Percentiles rank a stretch among this genome's conserved stretches.
These are phyloP conservation scores for Coelastrella sp. DNA, from an alignment of 139 green algal genomes.

Conservation along the genomic window DNA sequence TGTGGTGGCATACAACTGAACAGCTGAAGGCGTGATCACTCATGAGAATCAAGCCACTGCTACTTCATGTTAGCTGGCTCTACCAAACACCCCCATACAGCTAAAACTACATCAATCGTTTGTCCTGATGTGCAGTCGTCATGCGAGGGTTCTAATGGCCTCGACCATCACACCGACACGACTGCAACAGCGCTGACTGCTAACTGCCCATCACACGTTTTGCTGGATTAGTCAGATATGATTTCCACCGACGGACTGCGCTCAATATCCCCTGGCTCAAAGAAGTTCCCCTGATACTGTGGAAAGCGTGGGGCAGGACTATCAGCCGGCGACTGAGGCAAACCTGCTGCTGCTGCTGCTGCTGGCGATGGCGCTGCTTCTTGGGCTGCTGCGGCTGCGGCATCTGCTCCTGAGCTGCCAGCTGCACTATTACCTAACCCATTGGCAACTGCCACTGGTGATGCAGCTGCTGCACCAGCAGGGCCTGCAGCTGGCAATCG, in stretches of 20 bases:
- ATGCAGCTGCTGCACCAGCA: background rate
- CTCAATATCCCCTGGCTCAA: background rate
- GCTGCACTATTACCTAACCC: background rate
- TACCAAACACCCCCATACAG: too few species aligned
- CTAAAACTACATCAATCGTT: too few species aligned
- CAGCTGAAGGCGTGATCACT: too few species aligned
- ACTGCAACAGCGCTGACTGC: too few species aligned
- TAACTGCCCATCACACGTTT: background rate
- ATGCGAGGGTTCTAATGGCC: too few species aligned
- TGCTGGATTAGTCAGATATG: background rate
- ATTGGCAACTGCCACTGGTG: background rate
- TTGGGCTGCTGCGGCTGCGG: background rate
- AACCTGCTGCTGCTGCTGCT: background rate
- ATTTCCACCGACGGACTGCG: background rate
- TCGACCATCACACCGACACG: too few species aligned
- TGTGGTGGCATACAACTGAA: too few species aligned
- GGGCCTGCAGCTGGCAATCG: background rate
- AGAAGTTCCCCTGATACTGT: background rate
- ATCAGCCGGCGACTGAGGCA: background rate
- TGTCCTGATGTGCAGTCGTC: too few species aligned
- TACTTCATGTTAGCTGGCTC: too few species aligned
- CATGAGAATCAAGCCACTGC: too few species aligned
- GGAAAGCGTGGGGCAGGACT: background rate
- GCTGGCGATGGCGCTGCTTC: background rate
- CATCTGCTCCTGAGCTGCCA: background rate